A percentile compares a stretch with the other conserved stretches of the same genome.
These are phyloP conservation scores for Limonium bicolor DNA, from an alignment of 148 eudicot genomes.

Conservation along the genomic window DNA sequence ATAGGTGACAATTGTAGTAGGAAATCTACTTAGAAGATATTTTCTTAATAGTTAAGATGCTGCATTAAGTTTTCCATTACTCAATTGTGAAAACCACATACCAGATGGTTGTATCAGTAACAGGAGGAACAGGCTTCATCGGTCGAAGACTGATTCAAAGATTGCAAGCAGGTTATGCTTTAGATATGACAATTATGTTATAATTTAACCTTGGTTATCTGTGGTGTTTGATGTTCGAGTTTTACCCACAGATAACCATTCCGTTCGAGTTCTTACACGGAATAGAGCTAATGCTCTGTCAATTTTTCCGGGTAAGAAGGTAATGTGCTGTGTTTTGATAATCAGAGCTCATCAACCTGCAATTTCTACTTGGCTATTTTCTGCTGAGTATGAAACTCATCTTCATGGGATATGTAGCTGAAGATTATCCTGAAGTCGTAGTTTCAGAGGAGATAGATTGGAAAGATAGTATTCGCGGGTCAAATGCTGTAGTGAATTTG, in stretches of 20 bases:
- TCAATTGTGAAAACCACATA: constrained; percentile 19
- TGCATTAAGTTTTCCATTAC: background rate
- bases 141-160: constrained; percentile 80
- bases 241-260: constrained; percentile 54
- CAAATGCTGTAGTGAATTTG: constrained; percentile 86
- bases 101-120: constrained; percentile 79
- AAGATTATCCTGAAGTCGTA: constrained; percentile 78
- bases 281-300: constrained; percentile 65
- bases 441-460: constrained; percentile 81
- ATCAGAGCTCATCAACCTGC: too few species aligned
- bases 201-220: background rate
- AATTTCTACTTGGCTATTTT: too few species aligned
- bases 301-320: constrained; percentile 99
- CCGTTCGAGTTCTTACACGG: constrained; percentile 71
- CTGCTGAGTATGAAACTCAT: too few species aligned
- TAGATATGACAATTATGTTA: background rate
- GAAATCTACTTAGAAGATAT: too few species aligned
- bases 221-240: background rate
- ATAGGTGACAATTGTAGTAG: too few species aligned
- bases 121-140: constrained; percentile 96
- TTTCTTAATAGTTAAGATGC: background rate
- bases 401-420: constrained; percentile 28
- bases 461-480: constrained; percentile 73
- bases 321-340: too few species aligned
- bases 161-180: constrained; percentile 47